A percentile compares a stretch with the other conserved stretches of the same genome.
phyloP scores from a whole-genome alignment of 2,329 filamentous ascomycete genomes.

The Cadophora sp. region DNA sequence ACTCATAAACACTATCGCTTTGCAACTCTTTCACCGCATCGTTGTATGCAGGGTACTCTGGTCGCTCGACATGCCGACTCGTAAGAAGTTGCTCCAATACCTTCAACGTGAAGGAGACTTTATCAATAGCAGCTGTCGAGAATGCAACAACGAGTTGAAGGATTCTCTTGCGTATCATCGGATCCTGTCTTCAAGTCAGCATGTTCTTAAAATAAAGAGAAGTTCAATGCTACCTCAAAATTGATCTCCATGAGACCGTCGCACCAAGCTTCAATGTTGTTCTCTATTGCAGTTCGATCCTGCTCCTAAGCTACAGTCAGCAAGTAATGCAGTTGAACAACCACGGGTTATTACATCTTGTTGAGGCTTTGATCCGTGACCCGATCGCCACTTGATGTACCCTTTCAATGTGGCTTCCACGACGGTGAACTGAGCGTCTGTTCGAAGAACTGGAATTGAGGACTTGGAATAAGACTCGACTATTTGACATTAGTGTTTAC shows the following conservation, averaged over 20 bases:
- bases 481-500: constrained; percentile 39
- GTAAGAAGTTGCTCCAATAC: constrained; percentile 91
- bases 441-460: constrained; percentile 74
- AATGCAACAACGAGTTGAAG: constrained; percentile 85
- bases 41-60: constrained; percentile 75
- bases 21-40: constrained; percentile 92
- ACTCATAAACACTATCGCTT: constrained; percentile 81
- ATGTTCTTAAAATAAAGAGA: background rate
- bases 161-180: constrained; percentile 80
- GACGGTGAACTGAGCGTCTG: constrained; percentile 89
- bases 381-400: constrained; percentile 77
- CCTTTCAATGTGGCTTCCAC: constrained; percentile 90
- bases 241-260: constrained; percentile 71
- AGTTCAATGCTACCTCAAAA: constrained; percentile 59
- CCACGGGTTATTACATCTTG: constrained; percentile 44
- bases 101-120: constrained; percentile 81
- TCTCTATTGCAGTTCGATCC: constrained; percentile 63
- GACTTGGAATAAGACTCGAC: constrained; percentile 70
- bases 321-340: constrained; percentile 25
- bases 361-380: constrained; percentile 57
- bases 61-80: constrained; percentile 76
- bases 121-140: constrained; percentile 80
- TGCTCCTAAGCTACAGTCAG: constrained; percentile 48
- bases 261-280: constrained; percentile 75
- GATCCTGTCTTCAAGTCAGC: constrained; percentile 61